Base-by-base conservation (phyloP, 192 early-diverging fungal species). In the Backusella liffmaniae region DNA sequence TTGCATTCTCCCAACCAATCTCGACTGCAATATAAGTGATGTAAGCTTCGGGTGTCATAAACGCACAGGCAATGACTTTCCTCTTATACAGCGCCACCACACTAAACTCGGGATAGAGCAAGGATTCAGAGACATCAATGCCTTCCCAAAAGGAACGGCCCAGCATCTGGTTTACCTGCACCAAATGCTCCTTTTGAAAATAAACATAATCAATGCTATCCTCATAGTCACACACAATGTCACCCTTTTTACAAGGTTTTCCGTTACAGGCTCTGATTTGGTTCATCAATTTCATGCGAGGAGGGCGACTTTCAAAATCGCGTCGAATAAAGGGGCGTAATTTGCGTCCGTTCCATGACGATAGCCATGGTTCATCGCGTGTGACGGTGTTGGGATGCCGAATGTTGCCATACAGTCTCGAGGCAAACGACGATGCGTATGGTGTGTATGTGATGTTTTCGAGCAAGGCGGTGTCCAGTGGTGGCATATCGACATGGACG, bases 31-130 rank as follows among this genome's bases (percentile, higher is more conserved):
- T 86, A 75, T 95, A 98, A 26, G 95, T 93, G 37, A 97, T 88
- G 74, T 98, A 98, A 36, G 91, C 94, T 67, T 95, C 93, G 0
- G 96, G 96, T 12, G 95, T 94, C 86, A 97, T 94, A 74, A 98
- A 94, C 3, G 92, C 96, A 84, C 95, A 97, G 4, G 95, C 96
- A 66, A 97, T 86, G 0, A 96, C 92, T 13, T 90, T 77, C 29
- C 92, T 87, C 67, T 87, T 89, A 83, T 97, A 95, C 23, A 96
- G 78, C 3, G 93, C 94, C 3, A 98, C 90, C 0, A 98, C 84
- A 49, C 92, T 92, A 81, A 91, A 96, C 77, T 96, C 95, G 0
- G 95, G 96, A 49, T 86, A 93, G 41, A 85, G 81, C 26, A 98
- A 82, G 36, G 92, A 89, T 77, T 98, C 96, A 23, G 91, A 91